phyloP scores from a whole-genome alignment of 208 protist genomes.

The Trypanosoma lewisi region DNA sequence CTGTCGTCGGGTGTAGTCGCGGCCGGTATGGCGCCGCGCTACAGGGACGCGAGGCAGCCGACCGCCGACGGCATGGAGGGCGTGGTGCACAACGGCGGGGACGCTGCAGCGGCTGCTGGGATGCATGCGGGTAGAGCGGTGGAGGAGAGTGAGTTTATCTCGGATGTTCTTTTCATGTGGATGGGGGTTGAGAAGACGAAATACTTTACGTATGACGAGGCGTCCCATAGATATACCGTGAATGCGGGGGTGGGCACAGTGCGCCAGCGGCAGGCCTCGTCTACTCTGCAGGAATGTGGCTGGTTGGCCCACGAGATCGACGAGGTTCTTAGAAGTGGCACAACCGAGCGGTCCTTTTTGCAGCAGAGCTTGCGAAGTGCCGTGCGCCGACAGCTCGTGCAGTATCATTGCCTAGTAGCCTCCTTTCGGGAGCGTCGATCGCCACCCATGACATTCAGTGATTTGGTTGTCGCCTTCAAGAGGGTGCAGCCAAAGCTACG shows the following conservation, averaged over 20 bases:
- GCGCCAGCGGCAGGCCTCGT: conserved; percentile 33
- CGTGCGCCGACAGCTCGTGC: conserved; percentile 48
- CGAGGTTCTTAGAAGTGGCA: conserved; percentile 30
- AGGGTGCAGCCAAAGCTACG: conserved; percentile 58
- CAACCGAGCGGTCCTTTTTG: conserved; percentile 45
- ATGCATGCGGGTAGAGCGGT: conserved; percentile 16
- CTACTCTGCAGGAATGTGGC: conserved; percentile 42
- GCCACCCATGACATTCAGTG: conserved; percentile 37
- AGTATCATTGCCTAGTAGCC: conserved; percentile 63
- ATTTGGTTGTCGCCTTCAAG: conserved; percentile 57
- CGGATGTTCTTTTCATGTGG: conserved; percentile 69
- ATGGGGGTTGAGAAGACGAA: conserved; percentile 51
- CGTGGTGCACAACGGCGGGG: not conserved
- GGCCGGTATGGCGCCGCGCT: not conserved
- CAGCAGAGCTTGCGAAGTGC: conserved; percentile 60
- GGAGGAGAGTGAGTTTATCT: conserved; percentile 36
- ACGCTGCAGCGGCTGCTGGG: not conserved
- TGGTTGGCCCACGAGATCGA: conserved; percentile 42
- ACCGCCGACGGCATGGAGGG: not conserved
- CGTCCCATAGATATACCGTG: conserved; percentile 28
- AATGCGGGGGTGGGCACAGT: conserved; percentile 21
- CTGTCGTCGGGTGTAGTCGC: no score
- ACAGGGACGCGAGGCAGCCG: conserved; percentile 5
- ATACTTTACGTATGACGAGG: conserved; percentile 35
- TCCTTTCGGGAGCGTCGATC: conserved; percentile 41